Evolutionary conservation across 148 eudicot genomes (phyloP), one percentile per base, ranked within the genome.

Genomic region (Simmondsia chinensis): DNA sequence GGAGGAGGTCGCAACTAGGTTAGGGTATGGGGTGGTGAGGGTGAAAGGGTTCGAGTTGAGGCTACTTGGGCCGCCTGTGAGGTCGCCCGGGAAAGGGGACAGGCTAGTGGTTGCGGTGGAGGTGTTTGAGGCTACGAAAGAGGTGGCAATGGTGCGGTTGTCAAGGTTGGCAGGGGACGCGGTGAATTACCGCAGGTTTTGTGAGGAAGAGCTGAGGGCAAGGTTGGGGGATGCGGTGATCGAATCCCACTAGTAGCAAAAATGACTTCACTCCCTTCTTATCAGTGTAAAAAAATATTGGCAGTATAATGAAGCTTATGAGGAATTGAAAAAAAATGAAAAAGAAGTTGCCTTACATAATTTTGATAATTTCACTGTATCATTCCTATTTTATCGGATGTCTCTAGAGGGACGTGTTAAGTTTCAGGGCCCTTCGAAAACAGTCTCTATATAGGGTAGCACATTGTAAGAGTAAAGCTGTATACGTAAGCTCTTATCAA

Each of bases 171-270:
- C 54, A 6, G 93, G 93, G 1, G 93, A 82, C 19, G 38, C 70
- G 0, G 12, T 60, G n/a, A 86, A 82, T 32, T 82, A 72, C 39
- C 34, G 31, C 36, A 72, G 67, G 61, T 54, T 64, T 40, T 64
- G 66, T 55, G 78, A 76, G 20, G 83, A 78, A 51, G 73, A 69
- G 23, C 53, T 82, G n/a, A 70, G 72, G 59, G 82, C 79, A 4
- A 74, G 76, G 0, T 50, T 82, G 61, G 50, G 75, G 19, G 86
- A 73, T 20, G 72, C n/a, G n/a, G n/a, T n/a, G n/a, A n/a, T n/a
- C n/a, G n/a, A n/a, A n/a, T n/a, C n/a, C n/a, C n/a, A n/a, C n/a
- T n/a, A n/a, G n/a, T n/a, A n/a, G n/a, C n/a, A n/a, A n/a, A n/a
- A n/a, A n/a, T n/a, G n/a, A n/a, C n/a, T n/a, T n/a, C n/a, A n/a